phyloP scores from a whole-genome alignment of 2,329 filamentous ascomycete genomes.

The Nemania diffusa region DNA sequence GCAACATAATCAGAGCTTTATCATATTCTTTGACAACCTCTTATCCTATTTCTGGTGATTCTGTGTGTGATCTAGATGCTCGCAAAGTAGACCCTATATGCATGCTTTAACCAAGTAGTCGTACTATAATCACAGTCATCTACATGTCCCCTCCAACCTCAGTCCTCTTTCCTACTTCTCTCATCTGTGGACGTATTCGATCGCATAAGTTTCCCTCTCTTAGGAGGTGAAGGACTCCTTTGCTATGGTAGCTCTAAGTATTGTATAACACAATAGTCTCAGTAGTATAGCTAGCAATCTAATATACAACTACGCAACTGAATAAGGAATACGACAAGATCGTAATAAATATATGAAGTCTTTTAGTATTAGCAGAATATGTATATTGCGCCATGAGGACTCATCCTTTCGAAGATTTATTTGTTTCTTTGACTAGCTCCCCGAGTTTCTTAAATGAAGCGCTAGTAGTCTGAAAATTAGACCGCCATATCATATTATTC shows the following conservation, averaged over 20 bases:
- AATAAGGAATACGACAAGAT: not conserved
- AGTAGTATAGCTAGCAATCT: not conserved
- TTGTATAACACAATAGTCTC: not conserved
- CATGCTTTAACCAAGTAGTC: not conserved
- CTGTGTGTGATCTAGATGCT: not conserved
- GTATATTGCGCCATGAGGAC: too few relatives aligned
- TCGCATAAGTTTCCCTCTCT: not conserved
- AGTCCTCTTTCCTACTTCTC: not conserved
- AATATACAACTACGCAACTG: not conserved
- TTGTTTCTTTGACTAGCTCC: too few relatives aligned
- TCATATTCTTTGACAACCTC: constrained; percentile 35
- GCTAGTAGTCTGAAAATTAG: too few relatives aligned
- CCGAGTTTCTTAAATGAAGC: too few relatives aligned
- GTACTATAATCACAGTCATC: not conserved
- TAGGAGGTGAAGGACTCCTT: not conserved
- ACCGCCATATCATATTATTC: too few relatives aligned
- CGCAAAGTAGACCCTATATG: not conserved
- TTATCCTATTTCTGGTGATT: not conserved
- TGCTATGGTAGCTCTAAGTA: too few relatives aligned
- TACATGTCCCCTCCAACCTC: not conserved
- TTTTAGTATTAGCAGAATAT: not conserved
- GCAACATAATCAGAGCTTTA: constrained; percentile 39
- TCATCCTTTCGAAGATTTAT: too few relatives aligned
- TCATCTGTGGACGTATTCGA: not conserved
- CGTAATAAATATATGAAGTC: not conserved